Base-by-base conservation (phyloP, 2,329 filamentous ascomycete species). In the Aspergillus ibericus region DNA sequence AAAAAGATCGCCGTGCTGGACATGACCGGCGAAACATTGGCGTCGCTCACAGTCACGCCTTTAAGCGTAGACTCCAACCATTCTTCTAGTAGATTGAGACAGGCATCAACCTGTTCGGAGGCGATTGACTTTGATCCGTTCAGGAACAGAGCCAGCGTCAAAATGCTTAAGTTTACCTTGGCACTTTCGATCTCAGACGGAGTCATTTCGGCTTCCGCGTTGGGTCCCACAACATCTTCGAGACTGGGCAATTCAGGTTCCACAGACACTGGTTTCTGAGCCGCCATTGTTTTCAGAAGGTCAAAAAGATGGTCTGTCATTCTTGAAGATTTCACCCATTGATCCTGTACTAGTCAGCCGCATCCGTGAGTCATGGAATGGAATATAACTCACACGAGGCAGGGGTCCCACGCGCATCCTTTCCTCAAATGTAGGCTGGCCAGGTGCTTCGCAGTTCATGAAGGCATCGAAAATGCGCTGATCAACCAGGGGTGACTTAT, bases 361-460 rank as follows among this genome's bases (percentile, higher is more conserved):
- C 25, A 18, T 20, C 27, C 10, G 5, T 22, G 5, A 15, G 56
- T 32, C 32, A 29, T 29, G 25, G 18, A n/a, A 38, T 18, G 32
- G 34, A n/a, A 53, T 18, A 4, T 35, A 52, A 59, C 68, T 64
- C 64, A 79, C 77, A 56, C 65, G 66, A 53, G 75, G 76, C 47
- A 74, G 59, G 18, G 77, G 77, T 22, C 77, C 77, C 47, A 71
- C 42, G 18, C 76, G 73, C 59, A 78, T 62, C 36, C 67, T 68
- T 60, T 76, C 64, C 61, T 79, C 77, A 50, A 78, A 73, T 12
- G 67, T 67, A 20, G 70, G 65, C 47, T 71, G 65, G 5, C 65
- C 68, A 25, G 68, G 66, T 12, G 67, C 63, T 65, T 79, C 77
- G 48, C 75, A 76, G 58, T 75, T 74, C 73, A 76, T 74, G 38